Conservation (phyloP, 176 grass and related monocot genomes). For the Melocanna baccifera region DNA sequence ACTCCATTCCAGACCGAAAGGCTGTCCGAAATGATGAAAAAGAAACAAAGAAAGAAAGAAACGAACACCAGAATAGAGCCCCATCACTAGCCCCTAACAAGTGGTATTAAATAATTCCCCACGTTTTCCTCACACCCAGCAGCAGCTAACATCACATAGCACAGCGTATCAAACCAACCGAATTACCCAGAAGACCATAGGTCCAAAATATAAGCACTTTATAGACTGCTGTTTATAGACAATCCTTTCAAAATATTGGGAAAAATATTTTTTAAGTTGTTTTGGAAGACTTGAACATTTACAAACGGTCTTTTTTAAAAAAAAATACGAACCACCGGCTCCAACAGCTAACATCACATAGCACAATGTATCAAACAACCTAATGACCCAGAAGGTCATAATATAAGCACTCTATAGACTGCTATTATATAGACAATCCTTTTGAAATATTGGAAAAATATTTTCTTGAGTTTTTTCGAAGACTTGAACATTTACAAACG, state of each 20-base stretch:
- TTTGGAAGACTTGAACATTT: too few relatives aligned
- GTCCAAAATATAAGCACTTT: not conserved
- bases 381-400: not conserved
- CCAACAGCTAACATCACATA: not conserved
- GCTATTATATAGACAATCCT: not conserved
- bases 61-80: not conserved
- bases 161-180: not conserved
- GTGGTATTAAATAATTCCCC: not conserved
- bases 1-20: not conserved
- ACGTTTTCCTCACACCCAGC: not conserved
- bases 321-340: too few relatives aligned
- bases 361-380: not conserved
- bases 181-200: not conserved
- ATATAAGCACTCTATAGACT: not conserved
- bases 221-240: not conserved
- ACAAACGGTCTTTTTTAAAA: too few relatives aligned
- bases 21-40: not conserved
- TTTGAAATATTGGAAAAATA: not conserved
- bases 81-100: not conserved
- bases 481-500: not conserved
- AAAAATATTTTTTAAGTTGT: too few relatives aligned
- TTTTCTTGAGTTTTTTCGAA: not conserved
- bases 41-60: too few relatives aligned
- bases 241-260: too few relatives aligned
- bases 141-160: not conserved